Evolutionary conservation across 2,329 filamentous ascomycete genomes (phyloP), one percentile per base, ranked within the genome.

Genomic region (Bretziella fagacearum): DNA sequence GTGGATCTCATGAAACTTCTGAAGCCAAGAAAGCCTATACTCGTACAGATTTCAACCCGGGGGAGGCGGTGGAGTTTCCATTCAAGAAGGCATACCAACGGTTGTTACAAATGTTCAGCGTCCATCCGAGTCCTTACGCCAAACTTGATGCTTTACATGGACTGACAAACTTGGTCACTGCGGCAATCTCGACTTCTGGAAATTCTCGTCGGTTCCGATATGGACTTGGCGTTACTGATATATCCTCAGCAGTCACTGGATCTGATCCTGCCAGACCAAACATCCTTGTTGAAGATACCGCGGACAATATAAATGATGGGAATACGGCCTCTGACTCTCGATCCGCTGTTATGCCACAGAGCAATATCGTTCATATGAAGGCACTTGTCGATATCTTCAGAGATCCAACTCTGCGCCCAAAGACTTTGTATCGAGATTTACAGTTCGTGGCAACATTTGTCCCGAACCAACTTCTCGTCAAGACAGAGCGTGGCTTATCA

Each of bases 131-230:
- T 57, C 91, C 91, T 0, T 82, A 82, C 54, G 72, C 76, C 18
- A 98, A 98, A 62, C 71, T 98, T 10, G 79, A 81, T 53, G 81
- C 84, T 0, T 67, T 96, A 3, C 78, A 81, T 51, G 85, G 95
- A 59, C 69, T 98, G 4, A 79, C 93, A 56, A 76, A 81, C 35
- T 70, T 98, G 39, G 84, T 93, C 48, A 67, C 83, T 22, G 82
- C 83, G 1, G 89, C 81, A 0, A 63, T 89, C 3, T 35, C 46
- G 4, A 23, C 44, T 3, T 48, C 46, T 13, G 10, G 69, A 3
- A 67, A 70, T 3, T 60, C 63, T 11, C 59, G 62, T 11, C 58
- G 59, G 32, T 55, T 59, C 4, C 43, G 62, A 25, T 60, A 65
- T 33, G 65, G 60, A 50, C 60, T 62, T 42, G 55, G 52, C 20